Evolutionary conservation across 2,329 filamentous ascomycete species (phyloP), one percentile per base, ranked within the genome.

Genomic region (Fusarium sp.): DNA sequence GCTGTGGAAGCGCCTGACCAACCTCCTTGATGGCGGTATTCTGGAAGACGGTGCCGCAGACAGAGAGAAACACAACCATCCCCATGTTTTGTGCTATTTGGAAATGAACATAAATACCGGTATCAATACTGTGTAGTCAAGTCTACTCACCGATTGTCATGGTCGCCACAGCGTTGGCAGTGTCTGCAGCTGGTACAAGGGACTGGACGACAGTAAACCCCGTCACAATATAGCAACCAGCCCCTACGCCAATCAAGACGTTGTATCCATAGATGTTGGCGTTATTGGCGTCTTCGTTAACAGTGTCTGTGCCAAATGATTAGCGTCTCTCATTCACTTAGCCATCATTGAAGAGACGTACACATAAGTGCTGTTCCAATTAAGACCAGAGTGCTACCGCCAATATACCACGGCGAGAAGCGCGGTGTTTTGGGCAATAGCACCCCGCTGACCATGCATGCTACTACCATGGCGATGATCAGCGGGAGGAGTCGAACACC

Each of bases 401-500:
- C 49, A 16, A 83, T 64, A 66, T 81, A 86, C 80, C 77, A 85
- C 3, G 79, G 82, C 72, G 79, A 79, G 71, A 84, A 85, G 67
- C 81, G 81, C 10, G 82, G 82, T 14, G 79, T 71, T 22, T 75
- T 79, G 5, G 78, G 67, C 77, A 86, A 78, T 2, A 82, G 49
- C 17, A 60, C 71, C 17, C 84, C 85, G 62, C 81, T 82, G 10
- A 81, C 27, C 60, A 85, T 75, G 22, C 81, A 77, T 42, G 77
- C 74, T 42, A 81, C 68, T 14, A 83, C 80, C 5, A 83, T 65
- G 1, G 84, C 40, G 29, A 83, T 66, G 49, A 86, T 82, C 59
- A 85, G 80, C 0, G 85, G 84, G 8, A 87, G 75, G 1, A 87
- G 76, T 11, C 81, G 78, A 1, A 85, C 80, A 1, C 78, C 84